Conservation (phyloP, 2,329 filamentous ascomycete genomes). For the Aureobasidium lini region DNA sequence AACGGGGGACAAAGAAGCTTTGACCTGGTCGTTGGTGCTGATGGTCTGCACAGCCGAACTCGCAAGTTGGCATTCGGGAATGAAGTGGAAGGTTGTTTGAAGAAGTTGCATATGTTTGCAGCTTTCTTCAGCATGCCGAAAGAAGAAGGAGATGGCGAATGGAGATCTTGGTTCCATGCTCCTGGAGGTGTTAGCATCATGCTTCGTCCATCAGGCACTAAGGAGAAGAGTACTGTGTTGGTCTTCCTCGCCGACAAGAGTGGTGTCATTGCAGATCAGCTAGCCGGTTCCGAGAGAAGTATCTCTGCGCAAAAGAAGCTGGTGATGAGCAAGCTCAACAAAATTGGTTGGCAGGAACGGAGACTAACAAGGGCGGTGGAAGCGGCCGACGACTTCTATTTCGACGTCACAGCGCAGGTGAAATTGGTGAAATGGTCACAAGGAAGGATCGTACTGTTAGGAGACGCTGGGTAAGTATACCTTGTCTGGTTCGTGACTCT, state of each 20-base stretch:
- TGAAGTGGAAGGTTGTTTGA: conserved; percentile 16
- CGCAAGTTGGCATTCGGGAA: conserved; percentile 23
- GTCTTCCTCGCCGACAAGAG: conserved; percentile 20
- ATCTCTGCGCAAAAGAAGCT: conserved; percentile 19
- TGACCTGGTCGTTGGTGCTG: conserved; percentile 28
- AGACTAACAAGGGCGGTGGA: conserved; percentile 32
- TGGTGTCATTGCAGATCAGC: conserved; percentile 9
- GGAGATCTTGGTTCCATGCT: conserved; percentile 27
- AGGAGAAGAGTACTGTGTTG: conserved; percentile 21
- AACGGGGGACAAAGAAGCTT: conserved; percentile 18
- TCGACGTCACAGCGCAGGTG: conserved; percentile 22
- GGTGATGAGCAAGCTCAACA: conserved; percentile 21
- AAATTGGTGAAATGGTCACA: conserved; percentile 26
- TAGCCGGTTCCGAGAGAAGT: conserved; percentile 6
- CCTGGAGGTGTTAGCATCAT: conserved; percentile 23
- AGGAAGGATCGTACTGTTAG: conserved; percentile 24
- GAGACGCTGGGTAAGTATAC: conserved; percentile 19
- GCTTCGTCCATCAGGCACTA: conserved; percentile 22
- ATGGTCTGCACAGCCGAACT: conserved; percentile 25
- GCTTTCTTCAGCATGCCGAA: conserved; percentile 27
- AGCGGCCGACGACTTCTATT: conserved; percentile 23
- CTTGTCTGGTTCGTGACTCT: background rate
- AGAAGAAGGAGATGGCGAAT: conserved; percentile 20
- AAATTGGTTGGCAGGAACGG: conserved; percentile 25
- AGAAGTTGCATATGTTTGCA: conserved; percentile 23